Evolutionary conservation across 192 early-diverging fungal species (phyloP), one percentile per base, ranked within the genome.

Genomic region (Bifiguratus adelaidae): DNA sequence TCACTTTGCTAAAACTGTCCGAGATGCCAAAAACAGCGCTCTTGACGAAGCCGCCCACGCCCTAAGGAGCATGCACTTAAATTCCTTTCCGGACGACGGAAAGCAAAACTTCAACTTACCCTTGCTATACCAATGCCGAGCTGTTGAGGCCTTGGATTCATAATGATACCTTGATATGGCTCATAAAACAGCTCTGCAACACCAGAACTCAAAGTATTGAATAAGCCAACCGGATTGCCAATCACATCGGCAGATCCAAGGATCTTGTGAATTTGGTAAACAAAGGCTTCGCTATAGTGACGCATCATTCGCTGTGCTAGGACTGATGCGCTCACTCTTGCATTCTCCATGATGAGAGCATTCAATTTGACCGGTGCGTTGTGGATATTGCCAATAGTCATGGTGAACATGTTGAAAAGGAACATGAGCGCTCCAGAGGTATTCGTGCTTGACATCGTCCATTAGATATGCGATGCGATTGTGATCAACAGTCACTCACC

Each of bases 141-240:
- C 47, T 89, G 88, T 53, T 91, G 83, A 1, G 90, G 86, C 13
- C 83, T 68, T 34, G 81, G 79, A 51, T 84, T 89, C 63, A 88
- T 86, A 28, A 87, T 81, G 53, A 92, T 87, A 7, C 90, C 90
- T 65, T 88, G 83, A 51, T 88, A 77, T 0, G 90, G 90, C 56
- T 92, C 88, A 72, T 91, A 93, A 57, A 93, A 93, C 47, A 91
- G 74, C 55, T 93, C 91, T 5, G 75, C 70, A 4, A 91, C 89
- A 13, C 91, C 91, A 13, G 85, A 88, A 41, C 82, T 83, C 24
- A 93, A 76, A 37, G 68, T 91, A 65, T 76, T 88, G 60, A 93
- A 93, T 18, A 93, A 65, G 0, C 91, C 89, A 8, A 93, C 86
- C 2, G 60, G 60, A 49, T 93, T 93, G 18, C 91, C 91, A 26